Evolutionary conservation across 1,284 basidiomycete species (phyloP), one percentile per base, ranked within the genome.

Genomic region (Athelia psychrophila): DNA sequence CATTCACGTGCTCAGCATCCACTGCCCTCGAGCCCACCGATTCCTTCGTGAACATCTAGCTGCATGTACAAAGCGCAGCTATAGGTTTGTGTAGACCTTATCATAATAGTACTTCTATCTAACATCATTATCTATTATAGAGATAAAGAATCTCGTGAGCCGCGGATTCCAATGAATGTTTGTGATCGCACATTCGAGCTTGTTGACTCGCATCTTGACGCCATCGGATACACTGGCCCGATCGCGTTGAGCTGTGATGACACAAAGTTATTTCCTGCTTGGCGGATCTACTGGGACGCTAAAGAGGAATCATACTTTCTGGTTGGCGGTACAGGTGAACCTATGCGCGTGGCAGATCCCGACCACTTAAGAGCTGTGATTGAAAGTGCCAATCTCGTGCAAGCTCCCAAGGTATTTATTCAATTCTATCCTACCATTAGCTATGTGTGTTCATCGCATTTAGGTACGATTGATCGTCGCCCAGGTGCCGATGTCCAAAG

Each of bases 11-110:
- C 44, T 66, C 2, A 40, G 52, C 0, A 64, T 65, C 5, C 50
- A 59, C 9, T 69, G 67, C 50, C 65, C 71, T 0, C 44, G 51
- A 9, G 61, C 66, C 0, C 69, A 69, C 49, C 49, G 55, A 6
- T 25, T 56, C 0, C 35, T 75, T 0, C 4, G 22, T 2, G 48
- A 65, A 19, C 56, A 66, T 49, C 51, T 74, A 10, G 63, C 61
- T 5, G 51, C 50, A 2, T 60, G 58, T 0, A 47, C 47, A 8
- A 33, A 51, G 23, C 58, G 64, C 0, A 64, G 52, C 47, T 50
- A 68, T 20, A 42, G 51, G 70, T 69, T 56, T 20, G 56, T 60
- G 27, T 15, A 30, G 13, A 5, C 27, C 27, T 6, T 30, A 35
- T 48, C 4, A 36, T 27, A 9, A 23, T n/a, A 9, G 3, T 12